Conservation (phyloP, 176 grass and related monocot species). For the Avena insularis region DNA sequence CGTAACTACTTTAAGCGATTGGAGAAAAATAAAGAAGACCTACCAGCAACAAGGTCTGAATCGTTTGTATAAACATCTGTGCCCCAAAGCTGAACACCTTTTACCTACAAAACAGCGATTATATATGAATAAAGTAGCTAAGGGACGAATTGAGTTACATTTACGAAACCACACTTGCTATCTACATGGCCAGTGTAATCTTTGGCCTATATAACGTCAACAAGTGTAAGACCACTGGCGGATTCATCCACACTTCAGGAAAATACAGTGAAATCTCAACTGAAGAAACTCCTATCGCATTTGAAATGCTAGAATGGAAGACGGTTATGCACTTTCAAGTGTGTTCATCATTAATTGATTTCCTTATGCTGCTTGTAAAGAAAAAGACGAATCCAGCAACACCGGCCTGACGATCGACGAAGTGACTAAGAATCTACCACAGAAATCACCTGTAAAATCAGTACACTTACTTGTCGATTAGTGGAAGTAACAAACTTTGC, state of each 20-base stretch:
- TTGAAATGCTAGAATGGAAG: background rate
- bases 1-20: conserved; percentile 29
- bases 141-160: background rate
- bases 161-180: conserved; percentile 23
- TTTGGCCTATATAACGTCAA: background rate
- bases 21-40: conserved; percentile 27
- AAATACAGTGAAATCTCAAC: background rate
- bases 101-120: conserved; percentile 68
- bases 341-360: background rate
- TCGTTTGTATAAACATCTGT: conserved; percentile 94
- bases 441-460: conserved; percentile 10
- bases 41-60: conserved; percentile 98
- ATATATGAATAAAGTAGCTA: conserved; percentile 27
- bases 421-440: conserved; percentile 7
- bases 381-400: conserved; percentile 9
- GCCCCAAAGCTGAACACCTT: conserved; percentile 98
- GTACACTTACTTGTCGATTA: conserved; percentile 76
- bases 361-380: background rate
- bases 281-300: background rate
- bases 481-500: conserved; percentile 87
- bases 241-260: background rate
- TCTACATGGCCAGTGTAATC: background rate
- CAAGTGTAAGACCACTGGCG: background rate
- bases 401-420: background rate
- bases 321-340: conserved; percentile 16